Evolutionary conservation across 164 flowering plant species (phyloP).

Genomic region (Dillenia suffruticosa): DNA sequence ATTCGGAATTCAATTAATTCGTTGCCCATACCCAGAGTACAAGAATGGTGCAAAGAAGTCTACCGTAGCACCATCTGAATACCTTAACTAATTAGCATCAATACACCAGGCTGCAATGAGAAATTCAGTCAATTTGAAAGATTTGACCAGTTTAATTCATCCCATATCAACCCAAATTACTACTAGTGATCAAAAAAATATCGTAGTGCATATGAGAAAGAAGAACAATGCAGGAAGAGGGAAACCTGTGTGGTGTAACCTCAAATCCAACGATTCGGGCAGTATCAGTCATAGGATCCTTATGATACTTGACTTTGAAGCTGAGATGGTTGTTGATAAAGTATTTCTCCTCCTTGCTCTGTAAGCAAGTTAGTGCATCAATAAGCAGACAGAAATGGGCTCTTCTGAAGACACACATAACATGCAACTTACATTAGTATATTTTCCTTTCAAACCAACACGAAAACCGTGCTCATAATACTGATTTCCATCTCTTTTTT

Average conservation of each 20-base stretch:
- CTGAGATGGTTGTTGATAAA: conserved; percentile 60
- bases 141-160: too few relatives aligned
- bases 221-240: not conserved
- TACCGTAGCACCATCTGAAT: too few relatives aligned
- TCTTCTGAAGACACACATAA: not conserved
- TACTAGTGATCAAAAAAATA: too few relatives aligned
- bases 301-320: conserved; percentile 62
- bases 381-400: not conserved
- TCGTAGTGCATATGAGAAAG: not conserved
- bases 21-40: too few relatives aligned
- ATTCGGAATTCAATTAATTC: too few relatives aligned
- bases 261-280: conserved; percentile 70
- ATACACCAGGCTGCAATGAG: too few relatives aligned
- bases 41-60: too few relatives aligned
- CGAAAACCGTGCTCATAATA: conserved; percentile 87
- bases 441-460: conserved; percentile 68
- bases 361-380: conserved; percentile 11
- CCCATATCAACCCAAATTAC: too few relatives aligned
- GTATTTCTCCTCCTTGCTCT: conserved; percentile 55
- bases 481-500: conserved; percentile 72
- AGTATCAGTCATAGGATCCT: conserved; percentile 44
- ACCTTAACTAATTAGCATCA: too few relatives aligned
- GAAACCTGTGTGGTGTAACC: conserved; percentile 53
- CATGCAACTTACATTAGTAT: conserved; percentile 39
- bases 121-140: too few relatives aligned